Percentiles rank a stretch among this genome's conserved stretches.
These are phyloP conservation scores for Hypomyces perniciosus DNA, from an alignment of 2,329 filamentous ascomycete genomes.

Conservation along the genomic window DNA sequence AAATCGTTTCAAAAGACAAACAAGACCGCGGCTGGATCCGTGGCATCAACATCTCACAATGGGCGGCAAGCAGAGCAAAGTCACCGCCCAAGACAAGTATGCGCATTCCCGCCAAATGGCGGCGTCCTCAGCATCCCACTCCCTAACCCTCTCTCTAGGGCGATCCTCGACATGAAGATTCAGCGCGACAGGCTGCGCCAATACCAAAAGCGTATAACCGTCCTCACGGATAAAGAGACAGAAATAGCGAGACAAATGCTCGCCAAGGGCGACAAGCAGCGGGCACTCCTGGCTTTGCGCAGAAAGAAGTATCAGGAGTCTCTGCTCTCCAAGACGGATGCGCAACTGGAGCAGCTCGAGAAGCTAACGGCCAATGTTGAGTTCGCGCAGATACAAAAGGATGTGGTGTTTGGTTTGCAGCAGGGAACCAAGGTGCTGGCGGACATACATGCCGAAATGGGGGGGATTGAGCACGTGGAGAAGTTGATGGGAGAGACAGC, in stretches of 20 bases:
- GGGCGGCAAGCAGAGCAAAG: conserved; percentile 52
- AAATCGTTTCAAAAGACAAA: not conserved
- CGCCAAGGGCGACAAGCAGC: conserved; percentile 68
- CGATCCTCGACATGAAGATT: conserved; percentile 94
- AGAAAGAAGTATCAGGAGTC: conserved; percentile 97
- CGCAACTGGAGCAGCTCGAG: conserved; percentile 89
- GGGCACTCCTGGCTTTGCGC: conserved; percentile 80
- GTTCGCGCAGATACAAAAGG: conserved; percentile 94
- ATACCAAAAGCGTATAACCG: conserved; percentile 84
- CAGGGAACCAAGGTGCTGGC: conserved; percentile 85
- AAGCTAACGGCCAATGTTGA: conserved; percentile 83
- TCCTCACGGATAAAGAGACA: conserved; percentile 82
- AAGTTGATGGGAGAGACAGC: conserved; percentile 90
- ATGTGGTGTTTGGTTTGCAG: conserved; percentile 85
- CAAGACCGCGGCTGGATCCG: conserved; percentile 5
- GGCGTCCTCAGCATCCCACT: not conserved
- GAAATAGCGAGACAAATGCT: conserved; percentile 80
- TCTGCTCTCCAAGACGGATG: conserved; percentile 80
- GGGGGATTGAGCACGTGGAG: conserved; percentile 87
- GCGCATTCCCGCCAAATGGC: not conserved
- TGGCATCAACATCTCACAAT: conserved; percentile 28
- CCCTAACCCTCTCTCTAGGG: conserved; percentile 47
- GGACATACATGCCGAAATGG: conserved; percentile 94
- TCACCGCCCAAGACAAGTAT: conserved; percentile 77
- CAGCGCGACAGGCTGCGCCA: conserved; percentile 96